Conservation (phyloP, 2,329 filamentous ascomycete genomes). For the Neofusicoccum cordaticola region DNA sequence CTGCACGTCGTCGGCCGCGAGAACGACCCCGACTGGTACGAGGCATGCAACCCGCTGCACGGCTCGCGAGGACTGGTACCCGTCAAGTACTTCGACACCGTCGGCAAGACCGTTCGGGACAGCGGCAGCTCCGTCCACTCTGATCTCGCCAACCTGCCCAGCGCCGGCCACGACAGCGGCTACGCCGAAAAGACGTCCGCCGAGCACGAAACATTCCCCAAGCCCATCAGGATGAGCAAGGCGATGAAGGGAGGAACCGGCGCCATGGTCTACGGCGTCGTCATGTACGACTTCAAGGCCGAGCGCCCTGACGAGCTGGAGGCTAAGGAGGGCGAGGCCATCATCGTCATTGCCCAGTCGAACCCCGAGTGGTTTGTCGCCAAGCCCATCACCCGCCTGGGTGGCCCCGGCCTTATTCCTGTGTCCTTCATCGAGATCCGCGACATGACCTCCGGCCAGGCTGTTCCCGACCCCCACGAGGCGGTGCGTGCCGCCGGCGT, state of each 20-base stretch:
- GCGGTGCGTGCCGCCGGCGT: constrained; percentile 87
- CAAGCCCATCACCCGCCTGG: constrained; percentile 96
- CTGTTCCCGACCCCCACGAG: constrained; percentile 77
- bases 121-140: constrained; percentile 56
- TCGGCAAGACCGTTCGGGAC: constrained; percentile 89
- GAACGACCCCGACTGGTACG: constrained; percentile 95
- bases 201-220: constrained; percentile 18
- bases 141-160: constrained; percentile 46
- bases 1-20: constrained; percentile 97
- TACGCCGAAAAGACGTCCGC: constrained; percentile 60
- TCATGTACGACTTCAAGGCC: constrained; percentile 94
- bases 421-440: constrained; percentile 95
- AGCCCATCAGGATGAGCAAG: constrained; percentile 38
- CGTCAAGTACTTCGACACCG: constrained; percentile 86
- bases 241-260: constrained; percentile 52
- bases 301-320: constrained; percentile 95
- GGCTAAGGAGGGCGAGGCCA: constrained; percentile 90
- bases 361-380: constrained; percentile 99
- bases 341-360: constrained; percentile 97
- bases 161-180: constrained; percentile 83
- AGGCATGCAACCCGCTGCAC: constrained; percentile 92
- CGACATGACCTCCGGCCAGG: constrained; percentile 84
- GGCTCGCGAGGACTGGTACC: constrained; percentile 88
- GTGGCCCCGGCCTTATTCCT: constrained; percentile 90
- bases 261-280: constrained; percentile 93